A percentile compares a stretch with the other conserved stretches of the same genome.
These are phyloP conservation scores for Boletellus sp. DNA, from an alignment of 1,284 basidiomycete genomes.

Conservation along the genomic window DNA sequence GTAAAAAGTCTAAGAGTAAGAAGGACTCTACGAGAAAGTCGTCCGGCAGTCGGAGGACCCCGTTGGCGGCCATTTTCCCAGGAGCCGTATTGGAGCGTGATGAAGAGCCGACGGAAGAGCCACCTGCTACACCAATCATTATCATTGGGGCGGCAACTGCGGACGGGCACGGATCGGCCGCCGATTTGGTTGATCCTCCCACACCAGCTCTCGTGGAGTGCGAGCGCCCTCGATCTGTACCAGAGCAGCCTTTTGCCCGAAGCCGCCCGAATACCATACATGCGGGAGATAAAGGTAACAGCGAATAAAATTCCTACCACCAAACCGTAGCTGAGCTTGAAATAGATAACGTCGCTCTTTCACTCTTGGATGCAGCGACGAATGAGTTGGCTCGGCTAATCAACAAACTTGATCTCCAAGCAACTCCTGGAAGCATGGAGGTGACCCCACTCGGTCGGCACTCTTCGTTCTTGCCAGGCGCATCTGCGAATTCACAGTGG, in stretches of 20 bases:
- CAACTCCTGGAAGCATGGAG: slow-evolving; percentile 59
- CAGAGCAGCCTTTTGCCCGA: slow-evolving; percentile 57
- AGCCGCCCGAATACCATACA: slow-evolving; percentile 49
- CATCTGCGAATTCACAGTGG: not conserved
- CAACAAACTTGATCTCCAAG: slow-evolving; percentile 68
- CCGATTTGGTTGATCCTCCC: slow-evolving; percentile 1
- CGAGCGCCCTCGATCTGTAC: slow-evolving; percentile 52
- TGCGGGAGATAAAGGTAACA: slow-evolving; percentile 48
- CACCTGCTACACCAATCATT: slow-evolving; percentile 36
- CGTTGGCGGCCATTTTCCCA: slow-evolving; percentile 49
- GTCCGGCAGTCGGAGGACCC: slow-evolving; percentile 46
- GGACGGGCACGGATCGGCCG: slow-evolving; percentile 44
- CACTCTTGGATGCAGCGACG: slow-evolving; percentile 68
- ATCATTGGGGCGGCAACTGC: slow-evolving; percentile 50
- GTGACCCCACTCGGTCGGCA: slow-evolving; percentile 38
- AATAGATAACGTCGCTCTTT: slow-evolving; percentile 50
- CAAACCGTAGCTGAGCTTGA: slow-evolving; percentile 4
- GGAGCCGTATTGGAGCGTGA: slow-evolving; percentile 25
- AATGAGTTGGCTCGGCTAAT: slow-evolving; percentile 74
- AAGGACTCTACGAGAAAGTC: slow-evolving; percentile 24
- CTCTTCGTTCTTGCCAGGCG: slow-evolving; percentile 19
- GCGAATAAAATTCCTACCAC: slow-evolving; percentile 11
- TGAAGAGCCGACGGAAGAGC: slow-evolving; percentile 4
- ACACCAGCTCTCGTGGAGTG: slow-evolving; percentile 50
- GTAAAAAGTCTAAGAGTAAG: slow-evolving; percentile 26